Evolutionary conservation across 139 green algal genomes (phyloP).

Genomic region (Chlamydomonas incerta): DNA sequence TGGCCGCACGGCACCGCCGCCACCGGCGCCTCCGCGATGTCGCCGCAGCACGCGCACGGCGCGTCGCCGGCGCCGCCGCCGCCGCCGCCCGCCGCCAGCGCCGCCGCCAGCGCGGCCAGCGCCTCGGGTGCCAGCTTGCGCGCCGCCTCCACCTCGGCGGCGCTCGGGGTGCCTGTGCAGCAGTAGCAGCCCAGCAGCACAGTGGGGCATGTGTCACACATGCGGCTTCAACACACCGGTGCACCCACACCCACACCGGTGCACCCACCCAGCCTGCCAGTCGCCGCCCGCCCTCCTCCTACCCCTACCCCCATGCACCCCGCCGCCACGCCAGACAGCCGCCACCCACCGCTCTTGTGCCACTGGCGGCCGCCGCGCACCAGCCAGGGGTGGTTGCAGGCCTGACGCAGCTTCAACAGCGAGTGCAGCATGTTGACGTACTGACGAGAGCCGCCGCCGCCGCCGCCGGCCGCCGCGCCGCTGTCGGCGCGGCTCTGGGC

Average conservation of each 20-base stretch:
- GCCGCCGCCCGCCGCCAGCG: slow-evolving; percentile 12
- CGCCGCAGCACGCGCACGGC: slow-evolving; percentile 75
- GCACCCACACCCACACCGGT: no score
- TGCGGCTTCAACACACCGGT: no score
- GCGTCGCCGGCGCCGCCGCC: neutral
- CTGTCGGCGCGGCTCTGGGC: no score
- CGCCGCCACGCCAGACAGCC: no score
- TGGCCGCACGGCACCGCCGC: slow-evolving; percentile 75
- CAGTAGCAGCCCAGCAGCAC: neutral
- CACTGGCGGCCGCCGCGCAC: slow-evolving; percentile 45
- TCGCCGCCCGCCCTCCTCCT: no score
- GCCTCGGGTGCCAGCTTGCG: slow-evolving; percentile 56
- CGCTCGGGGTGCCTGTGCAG: slow-evolving; percentile 20
- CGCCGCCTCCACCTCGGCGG: slow-evolving; percentile 66
- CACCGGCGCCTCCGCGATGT: slow-evolving; percentile 82
- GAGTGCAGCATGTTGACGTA: slow-evolving; percentile 91
- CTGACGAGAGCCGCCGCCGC: slow-evolving; percentile 39
- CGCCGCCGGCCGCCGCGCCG: no score
- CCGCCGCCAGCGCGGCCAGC: slow-evolving; percentile 54
- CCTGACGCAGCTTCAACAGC: slow-evolving; percentile 91
- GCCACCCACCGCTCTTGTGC: neutral
- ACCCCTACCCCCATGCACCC: no score
- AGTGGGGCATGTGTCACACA: neutral
- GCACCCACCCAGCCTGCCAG: no score
- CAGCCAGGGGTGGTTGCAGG: slow-evolving; percentile 91